Evolutionary conservation across 2,329 filamentous ascomycete genomes (phyloP).

Genomic region (Diaporthe citrichinensis): DNA sequence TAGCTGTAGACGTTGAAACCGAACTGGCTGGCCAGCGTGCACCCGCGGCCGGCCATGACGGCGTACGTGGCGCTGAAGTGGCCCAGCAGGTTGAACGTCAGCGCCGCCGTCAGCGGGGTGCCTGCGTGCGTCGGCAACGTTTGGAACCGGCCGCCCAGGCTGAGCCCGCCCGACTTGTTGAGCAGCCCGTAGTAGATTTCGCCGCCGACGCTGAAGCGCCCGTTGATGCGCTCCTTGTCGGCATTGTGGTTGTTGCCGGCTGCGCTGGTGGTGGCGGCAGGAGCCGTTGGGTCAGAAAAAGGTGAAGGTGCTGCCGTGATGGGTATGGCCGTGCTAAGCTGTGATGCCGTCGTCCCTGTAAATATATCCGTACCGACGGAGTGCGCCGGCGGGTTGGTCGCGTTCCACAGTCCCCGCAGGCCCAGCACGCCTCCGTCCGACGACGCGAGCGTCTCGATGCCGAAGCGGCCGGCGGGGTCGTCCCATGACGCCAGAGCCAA

Average conservation of each 20-base stretch:
- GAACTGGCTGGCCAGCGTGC: slow-evolving; percentile 90
- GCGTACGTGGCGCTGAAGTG: slow-evolving; percentile 93
- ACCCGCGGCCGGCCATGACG: slow-evolving; percentile 80
- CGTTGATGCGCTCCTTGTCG: slow-evolving; percentile 76
- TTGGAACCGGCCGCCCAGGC: slow-evolving; percentile 88
- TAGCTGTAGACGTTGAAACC: slow-evolving; percentile 99
- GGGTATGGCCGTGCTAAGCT: background rate
- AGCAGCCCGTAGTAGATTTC: slow-evolving; percentile 96
- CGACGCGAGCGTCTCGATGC: slow-evolving; percentile 90
- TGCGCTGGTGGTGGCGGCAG: background rate
- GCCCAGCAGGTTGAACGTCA: slow-evolving; percentile 95
- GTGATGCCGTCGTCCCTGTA: slow-evolving; percentile 41
- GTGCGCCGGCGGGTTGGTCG: slow-evolving; percentile 44
- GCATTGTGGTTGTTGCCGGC: background rate
- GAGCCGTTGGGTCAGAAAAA: background rate
- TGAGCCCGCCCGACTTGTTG: slow-evolving; percentile 94
- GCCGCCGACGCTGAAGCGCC: slow-evolving; percentile 89
- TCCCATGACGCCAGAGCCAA: slow-evolving; percentile 85
- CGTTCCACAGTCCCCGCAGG: slow-evolving; percentile 89
- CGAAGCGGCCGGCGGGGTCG: slow-evolving; percentile 79
- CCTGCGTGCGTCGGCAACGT: slow-evolving; percentile 85
- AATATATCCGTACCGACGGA: slow-evolving; percentile 42
- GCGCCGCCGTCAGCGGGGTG: slow-evolving; percentile 92
- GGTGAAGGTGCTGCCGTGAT: background rate
- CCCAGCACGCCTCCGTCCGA: slow-evolving; percentile 93